Conservation (phyloP, 2,329 filamentous ascomycete species). For the Cyphellophora europaea region DNA sequence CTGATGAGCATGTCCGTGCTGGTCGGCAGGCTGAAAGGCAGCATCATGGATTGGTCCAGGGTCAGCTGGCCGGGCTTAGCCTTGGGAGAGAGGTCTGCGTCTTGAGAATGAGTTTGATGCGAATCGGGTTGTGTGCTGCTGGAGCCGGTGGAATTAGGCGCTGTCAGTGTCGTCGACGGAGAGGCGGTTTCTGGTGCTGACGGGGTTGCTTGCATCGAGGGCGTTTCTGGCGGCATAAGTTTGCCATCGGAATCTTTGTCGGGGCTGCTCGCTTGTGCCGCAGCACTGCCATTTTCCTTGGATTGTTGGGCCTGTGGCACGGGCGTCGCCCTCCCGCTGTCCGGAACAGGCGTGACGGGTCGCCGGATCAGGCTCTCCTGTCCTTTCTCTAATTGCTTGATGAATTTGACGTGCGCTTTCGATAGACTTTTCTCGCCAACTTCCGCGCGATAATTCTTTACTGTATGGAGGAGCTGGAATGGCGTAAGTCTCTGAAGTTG, state of each 20-base stretch:
- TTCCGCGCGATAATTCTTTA: slow-evolving; percentile 86
- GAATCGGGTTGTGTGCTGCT: slow-evolving; percentile 6
- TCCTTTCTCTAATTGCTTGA: slow-evolving; percentile 71
- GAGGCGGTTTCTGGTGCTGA: slow-evolving; percentile 10
- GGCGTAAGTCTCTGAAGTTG: slow-evolving; percentile 78
- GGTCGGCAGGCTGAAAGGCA: slow-evolving; percentile 90
- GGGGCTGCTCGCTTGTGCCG: slow-evolving; percentile 12
- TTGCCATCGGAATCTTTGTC: slow-evolving; percentile 1
- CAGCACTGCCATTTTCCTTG: slow-evolving; percentile 6
- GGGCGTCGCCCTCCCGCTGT: slow-evolving; percentile 13
- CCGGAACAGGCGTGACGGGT: slow-evolving; percentile 34
- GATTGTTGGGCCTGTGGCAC: not conserved
- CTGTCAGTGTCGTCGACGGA: slow-evolving; percentile 1
- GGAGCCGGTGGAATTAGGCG: slow-evolving; percentile 9
- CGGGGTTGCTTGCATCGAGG: slow-evolving; percentile 16
- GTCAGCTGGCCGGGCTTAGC: slow-evolving; percentile 41
- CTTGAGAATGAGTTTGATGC: slow-evolving; percentile 1
- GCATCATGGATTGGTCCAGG: slow-evolving; percentile 79
- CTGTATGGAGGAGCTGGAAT: slow-evolving; percentile 82
- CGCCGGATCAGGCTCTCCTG: slow-evolving; percentile 41
- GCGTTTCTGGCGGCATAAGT: too few species aligned
- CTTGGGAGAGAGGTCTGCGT: slow-evolving; percentile 14
- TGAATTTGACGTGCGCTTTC: slow-evolving; percentile 80
- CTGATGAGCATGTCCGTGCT: slow-evolving; percentile 95
- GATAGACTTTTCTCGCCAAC: slow-evolving; percentile 88